Evolutionary conservation across 192 early-diverging fungal genomes (phyloP), one percentile per base, ranked within the genome.

Genomic region (Spinellus fusiger): DNA sequence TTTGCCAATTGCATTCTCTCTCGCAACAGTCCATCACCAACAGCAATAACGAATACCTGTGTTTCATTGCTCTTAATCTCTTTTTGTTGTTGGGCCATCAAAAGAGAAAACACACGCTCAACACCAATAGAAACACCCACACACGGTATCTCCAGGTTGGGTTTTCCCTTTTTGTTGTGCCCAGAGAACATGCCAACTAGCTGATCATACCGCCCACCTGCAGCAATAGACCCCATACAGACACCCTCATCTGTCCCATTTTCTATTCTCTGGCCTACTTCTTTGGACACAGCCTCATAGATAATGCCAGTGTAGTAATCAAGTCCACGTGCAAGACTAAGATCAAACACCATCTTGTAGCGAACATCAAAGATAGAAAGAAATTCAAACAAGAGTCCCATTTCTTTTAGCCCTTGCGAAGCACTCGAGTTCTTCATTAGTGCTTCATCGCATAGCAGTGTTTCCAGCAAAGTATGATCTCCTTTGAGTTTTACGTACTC

Each of bases 291-390:
- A 7, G 93, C 96, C 71, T 99, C 96, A 73, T 97, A 99, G 68
- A 99, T 99, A 50, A 98, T 86, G 26, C 96, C 96, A 35, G 96
- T 99, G 78, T 99, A 99, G 73, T 99, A 99, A 70, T 99, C 96
- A 38, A 99, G 69, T 27, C 96, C 96, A 38, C 96, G 85, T n/a
- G 95, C 96, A 66, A 99, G 79, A 54, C 86, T 89, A 57, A 99
- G 81, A 70, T 99, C 96, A 67, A 98, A 96, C 2, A 87, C 89
- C 38, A 96, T 84, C 76, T 80, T 35, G 26, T 31, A 3, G 18
- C 78, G 61, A 12, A 98, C 82, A 15, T 80, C 79, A 63, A 93
- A 89, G 27, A 94, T 72, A n/a, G 81, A 79, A 31, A 96, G 78
- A 76, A 94, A 99, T 52, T 73, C 77, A 64, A 97, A 89, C 49